Percentiles rank a stretch among this genome's conserved stretches.
phyloP scores from a whole-genome alignment of 2,329 filamentous ascomycete genomes.

The Pestalotiopsis sp. region DNA sequence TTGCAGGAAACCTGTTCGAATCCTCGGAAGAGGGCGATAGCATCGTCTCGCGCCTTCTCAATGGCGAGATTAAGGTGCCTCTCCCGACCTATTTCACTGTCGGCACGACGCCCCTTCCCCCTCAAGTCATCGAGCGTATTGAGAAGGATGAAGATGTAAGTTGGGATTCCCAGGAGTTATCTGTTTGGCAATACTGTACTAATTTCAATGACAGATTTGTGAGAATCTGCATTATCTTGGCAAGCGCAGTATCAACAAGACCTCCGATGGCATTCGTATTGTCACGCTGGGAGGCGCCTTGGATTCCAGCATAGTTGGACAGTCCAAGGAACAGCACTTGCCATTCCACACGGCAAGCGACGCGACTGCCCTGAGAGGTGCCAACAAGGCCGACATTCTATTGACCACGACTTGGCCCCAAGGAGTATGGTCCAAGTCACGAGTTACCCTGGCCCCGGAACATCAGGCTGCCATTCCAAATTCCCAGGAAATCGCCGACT shows the following conservation, averaged over 20 bases:
- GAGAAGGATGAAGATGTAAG: conserved; percentile 65
- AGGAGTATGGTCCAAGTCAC: conserved; percentile 70
- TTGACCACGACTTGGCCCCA: conserved; percentile 87
- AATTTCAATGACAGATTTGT: conserved; percentile 60
- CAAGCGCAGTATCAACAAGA: conserved; percentile 86
- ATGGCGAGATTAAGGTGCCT: conserved; percentile 73
- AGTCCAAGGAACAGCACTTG: conserved; percentile 73
- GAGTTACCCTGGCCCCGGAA: conserved; percentile 58
- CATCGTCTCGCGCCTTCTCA: conserved; percentile 65
- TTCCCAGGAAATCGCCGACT: conserved; percentile 73
- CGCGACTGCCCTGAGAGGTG: conserved; percentile 73
- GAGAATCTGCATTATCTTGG: conserved; percentile 90
- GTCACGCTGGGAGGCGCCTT: conserved; percentile 81
- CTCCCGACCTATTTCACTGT: conserved; percentile 91
- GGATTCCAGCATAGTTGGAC: conserved; percentile 61
- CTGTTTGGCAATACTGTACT: background rate
- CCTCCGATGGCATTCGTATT: conserved; percentile 84
- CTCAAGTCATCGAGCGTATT: conserved; percentile 71
- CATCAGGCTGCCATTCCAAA: conserved; percentile 53
- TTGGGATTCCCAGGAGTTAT: background rate
- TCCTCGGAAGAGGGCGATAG: conserved; percentile 58
- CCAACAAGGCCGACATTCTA: conserved; percentile 81
- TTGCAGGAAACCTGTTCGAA: conserved; percentile 82
- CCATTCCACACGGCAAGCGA: conserved; percentile 80
- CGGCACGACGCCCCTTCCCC: conserved; percentile 73